Evolutionary conservation across 129 eudicot species (phyloP).

Genomic region (Artemisia annua): DNA sequence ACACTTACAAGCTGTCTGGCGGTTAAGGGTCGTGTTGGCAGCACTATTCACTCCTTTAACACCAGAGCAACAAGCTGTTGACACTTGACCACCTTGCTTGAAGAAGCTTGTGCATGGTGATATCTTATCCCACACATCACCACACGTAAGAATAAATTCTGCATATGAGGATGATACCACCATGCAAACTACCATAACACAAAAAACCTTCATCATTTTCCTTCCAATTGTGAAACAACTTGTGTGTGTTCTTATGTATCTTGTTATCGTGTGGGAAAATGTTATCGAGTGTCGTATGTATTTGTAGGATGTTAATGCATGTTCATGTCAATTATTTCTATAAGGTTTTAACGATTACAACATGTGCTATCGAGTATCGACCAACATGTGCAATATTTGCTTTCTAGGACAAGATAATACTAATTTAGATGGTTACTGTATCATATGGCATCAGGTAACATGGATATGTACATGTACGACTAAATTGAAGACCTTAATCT

Average conservation of each 20-base stretch:
- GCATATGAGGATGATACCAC: constrained; percentile 22
- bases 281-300: background rate
- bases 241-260: background rate
- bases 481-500: too few species aligned
- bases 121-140: constrained; percentile 21
- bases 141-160: constrained; percentile 30
- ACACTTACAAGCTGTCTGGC: constrained; percentile 35
- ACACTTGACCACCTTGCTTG: background rate
- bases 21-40: constrained; percentile 27
- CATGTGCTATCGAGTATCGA: background rate
- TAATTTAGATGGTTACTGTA: too few species aligned
- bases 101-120: constrained; percentile 36
- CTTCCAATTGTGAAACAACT: constrained; percentile 4
- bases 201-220: constrained; percentile 19
- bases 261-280: background rate
- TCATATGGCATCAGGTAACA: too few species aligned
- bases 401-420: too few species aligned
- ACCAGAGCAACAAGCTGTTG: constrained; percentile 32
- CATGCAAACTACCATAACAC: constrained; percentile 19
- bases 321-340: background rate
- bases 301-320: constrained; percentile 12
- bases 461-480: too few species aligned
- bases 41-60: constrained; percentile 20
- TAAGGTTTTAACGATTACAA: background rate
- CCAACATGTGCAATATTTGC: too few species aligned